Percentiles rank a stretch among this genome's conserved stretches.
Conservation (phyloP, 75 land plant species). For the Adiantum capillusveneris region DNA sequence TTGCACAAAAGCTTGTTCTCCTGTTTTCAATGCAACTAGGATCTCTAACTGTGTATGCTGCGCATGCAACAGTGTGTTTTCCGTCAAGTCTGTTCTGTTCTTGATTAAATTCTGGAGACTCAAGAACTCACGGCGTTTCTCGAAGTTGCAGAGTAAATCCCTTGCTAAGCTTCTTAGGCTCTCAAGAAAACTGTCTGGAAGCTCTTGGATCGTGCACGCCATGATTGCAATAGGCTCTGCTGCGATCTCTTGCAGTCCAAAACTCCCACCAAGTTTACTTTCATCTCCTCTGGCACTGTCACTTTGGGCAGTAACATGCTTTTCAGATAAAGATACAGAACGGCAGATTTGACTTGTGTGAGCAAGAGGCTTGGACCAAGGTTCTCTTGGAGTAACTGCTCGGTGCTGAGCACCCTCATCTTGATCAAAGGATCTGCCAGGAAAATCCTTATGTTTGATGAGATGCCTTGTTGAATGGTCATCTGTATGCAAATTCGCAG, state of each 20-base stretch:
- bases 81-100: conserved; percentile 59
- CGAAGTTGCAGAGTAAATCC: conserved; percentile 32
- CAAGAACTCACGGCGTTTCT: conserved; percentile 56
- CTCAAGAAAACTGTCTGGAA: conserved; percentile 50
- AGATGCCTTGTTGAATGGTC: too few relatives aligned
- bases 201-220: conserved; percentile 64
- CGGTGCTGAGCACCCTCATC: too few relatives aligned
- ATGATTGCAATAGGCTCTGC: conserved; percentile 64
- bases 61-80: conserved; percentile 46
- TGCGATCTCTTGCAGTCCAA: conserved; percentile 52
- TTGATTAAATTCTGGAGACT: conserved; percentile 54
- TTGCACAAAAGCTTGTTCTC: conserved; percentile 44
- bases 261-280: conserved; percentile 26
- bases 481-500: too few relatives aligned
- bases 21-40: conserved; percentile 71
- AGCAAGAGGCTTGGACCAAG: conserved; percentile 9
- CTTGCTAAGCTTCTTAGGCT: conserved; percentile 42
- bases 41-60: conserved; percentile 66
- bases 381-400: too few relatives aligned
- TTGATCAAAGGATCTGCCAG: too few relatives aligned
- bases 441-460: too few relatives aligned
- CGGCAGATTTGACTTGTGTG: conserved; percentile 8
- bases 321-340: background rate
- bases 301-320: conserved; percentile 14
- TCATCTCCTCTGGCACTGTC: conserved; percentile 5